Base-by-base conservation (phyloP, 306 rosid species). In the Betula pendula region DNA sequence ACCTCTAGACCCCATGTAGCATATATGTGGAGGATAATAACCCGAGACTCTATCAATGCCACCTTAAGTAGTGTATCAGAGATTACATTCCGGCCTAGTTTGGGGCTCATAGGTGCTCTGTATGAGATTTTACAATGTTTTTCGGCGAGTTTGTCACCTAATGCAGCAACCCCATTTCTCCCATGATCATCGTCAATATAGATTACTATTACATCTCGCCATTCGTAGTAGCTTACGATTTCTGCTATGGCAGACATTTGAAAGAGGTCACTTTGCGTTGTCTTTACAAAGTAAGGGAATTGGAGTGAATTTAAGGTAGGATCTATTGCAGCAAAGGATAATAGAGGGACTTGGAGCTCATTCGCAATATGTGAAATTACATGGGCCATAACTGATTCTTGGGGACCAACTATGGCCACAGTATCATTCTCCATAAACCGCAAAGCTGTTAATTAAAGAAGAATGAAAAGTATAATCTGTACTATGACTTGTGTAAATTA, bases 381-480 rank as follows among this genome's bases (percentile, higher is more conserved):
- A 88, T 96, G 98, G 84, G 98, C 99, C 43, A 91, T 88, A 71
- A 84, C 91, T 58, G 97, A 95, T 53, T 78, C 80, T 72, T 88
- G 99, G 8, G 99, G 99, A 8, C 99, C 99, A 77, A 96, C 87
- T 85, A 96, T 89, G 27, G 99, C 99, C 79, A 92, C 88, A 11
- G 93, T 84, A 43, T 81, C 86, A 22, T 59, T 82, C 82, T 88
- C 91, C 89, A 90, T 91, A 81, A 96, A 87, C 81, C 72, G 81
- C 83, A 96, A 89, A 80, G 90, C 99, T 96, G 93, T 4, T 10
- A 79, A 38, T 4, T 10, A 79, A 38, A 75, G 48, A 70, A 73
- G 17, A 31, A 35, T 65, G 72, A 70, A 33, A 85, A 60, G 55
- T 71, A 22, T 69, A 53, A 44, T 78, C 22, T 31, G 50, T 42